Base-by-base conservation (phyloP, 176 grass and related monocot species). In the Oryza punctata region DNA sequence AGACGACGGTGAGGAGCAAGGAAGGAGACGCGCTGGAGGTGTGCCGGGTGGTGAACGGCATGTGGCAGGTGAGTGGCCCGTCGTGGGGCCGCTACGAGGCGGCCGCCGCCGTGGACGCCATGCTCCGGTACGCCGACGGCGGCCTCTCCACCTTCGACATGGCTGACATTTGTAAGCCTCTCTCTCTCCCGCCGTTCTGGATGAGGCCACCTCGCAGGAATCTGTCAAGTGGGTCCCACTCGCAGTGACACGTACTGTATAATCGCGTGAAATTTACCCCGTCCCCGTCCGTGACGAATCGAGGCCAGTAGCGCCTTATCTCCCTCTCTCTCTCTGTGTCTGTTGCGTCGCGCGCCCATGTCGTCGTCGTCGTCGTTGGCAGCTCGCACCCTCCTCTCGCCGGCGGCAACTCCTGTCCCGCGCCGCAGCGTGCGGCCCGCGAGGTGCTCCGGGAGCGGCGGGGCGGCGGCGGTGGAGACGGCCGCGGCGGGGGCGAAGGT, bases 111-210 rank as follows among this genome's bases (percentile, higher is more conserved):
- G 88, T 87, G 44, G 90, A 95, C 27, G 85, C 82, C 90, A 95
- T 95, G 85, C 85, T 95, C 43, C 82, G 83, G 38, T 84, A 88
- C 75, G 90, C 90, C 1, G 88, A 92, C 80, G 87, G 75, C 71
- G 82, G 90, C 21, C 85, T 95, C 52, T 49, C 85, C 74, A 95
- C 93, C 41, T 90, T 95, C 65, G 93, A 95, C 85, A 88, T 95
- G 90, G 90, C 90, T 16, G 93, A 95, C 67, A 91, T 88, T 43
- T 91, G 85, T 91, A 64, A 79, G 65, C 64, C 13, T 26, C 32
- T 33, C 32, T n/a, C n/a, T n/a, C 33, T 25, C 69, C 28, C 70
- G 4, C 11, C 25, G 7, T 69, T 88, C n/a, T 30, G 76, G 87
- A 85, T 72, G 1, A 24, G 3, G 46, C 81, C 16, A 9, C 52